A percentile compares a stretch with the other conserved stretches of the same genome.
Evolutionary conservation across 768 basidiomycete genomes (phyloP).

Genomic region (Amanita brunnescens): DNA sequence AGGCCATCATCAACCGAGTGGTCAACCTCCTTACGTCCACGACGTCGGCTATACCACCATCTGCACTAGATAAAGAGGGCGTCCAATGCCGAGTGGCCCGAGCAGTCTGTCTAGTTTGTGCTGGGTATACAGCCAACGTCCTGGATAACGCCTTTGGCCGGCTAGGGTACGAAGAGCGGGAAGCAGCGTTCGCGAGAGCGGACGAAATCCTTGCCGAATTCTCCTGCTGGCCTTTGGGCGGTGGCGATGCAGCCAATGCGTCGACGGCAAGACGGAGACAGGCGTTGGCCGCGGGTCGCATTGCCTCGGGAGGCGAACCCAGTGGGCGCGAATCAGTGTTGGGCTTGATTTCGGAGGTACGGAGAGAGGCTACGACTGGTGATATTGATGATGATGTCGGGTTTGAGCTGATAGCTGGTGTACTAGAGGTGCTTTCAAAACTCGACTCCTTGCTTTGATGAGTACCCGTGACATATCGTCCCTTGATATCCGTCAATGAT

Average conservation of each 20-base stretch:
- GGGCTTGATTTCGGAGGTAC: slow-evolving; percentile 68
- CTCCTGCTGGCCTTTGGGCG: slow-evolving; percentile 79
- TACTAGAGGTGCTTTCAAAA: slow-evolving; percentile 87
- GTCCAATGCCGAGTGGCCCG: slow-evolving; percentile 74
- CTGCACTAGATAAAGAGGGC: slow-evolving; percentile 67
- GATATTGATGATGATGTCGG: slow-evolving; percentile 82
- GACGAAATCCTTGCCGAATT: slow-evolving; percentile 95
- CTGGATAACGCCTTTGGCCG: slow-evolving; percentile 90
- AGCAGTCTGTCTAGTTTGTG: slow-evolving; percentile 79
- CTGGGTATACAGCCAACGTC: slow-evolving; percentile 92
- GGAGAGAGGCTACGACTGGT: slow-evolving; percentile 53
- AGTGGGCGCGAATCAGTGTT: slow-evolving; percentile 56
- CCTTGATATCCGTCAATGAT: not conserved
- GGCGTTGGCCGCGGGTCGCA: slow-evolving; percentile 20
- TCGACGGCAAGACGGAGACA: slow-evolving; percentile 25
- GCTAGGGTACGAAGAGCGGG: slow-evolving; percentile 86
- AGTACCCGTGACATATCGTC: not conserved
- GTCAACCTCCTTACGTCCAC: slow-evolving; percentile 74
- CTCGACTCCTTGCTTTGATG: slow-evolving; percentile 75
- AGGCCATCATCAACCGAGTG: slow-evolving; percentile 68
- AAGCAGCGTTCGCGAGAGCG: slow-evolving; percentile 86
- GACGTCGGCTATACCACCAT: slow-evolving; percentile 69
- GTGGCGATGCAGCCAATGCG: slow-evolving; percentile 14
- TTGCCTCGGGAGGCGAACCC: slow-evolving; percentile 26
- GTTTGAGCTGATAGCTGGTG: slow-evolving; percentile 88